phyloP scores from a whole-genome alignment of 129 eudicot genomes.

The Chrysanthemum lavandulifolium region DNA sequence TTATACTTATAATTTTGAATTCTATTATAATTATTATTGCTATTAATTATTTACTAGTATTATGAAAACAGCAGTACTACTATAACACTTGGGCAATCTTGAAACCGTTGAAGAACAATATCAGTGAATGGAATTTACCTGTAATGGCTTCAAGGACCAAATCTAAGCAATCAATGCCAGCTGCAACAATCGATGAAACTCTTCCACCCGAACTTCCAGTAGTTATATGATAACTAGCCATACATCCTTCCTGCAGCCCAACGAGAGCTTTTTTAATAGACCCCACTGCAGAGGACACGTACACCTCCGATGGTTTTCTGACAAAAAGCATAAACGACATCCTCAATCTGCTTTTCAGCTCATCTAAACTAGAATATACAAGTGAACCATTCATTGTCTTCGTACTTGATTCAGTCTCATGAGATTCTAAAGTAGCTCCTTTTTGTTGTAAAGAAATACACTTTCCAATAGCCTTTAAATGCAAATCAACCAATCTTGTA shows the following conservation, averaged over 20 bases:
- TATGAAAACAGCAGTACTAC: no score
- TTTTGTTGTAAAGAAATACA: conserved; percentile 86
- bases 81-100: no score
- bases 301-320: conserved; percentile 54
- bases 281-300: conserved; percentile 53
- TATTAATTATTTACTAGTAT: no score
- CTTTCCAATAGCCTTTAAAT: conserved; percentile 74
- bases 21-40: no score
- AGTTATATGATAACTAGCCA: conserved; percentile 48
- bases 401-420: conserved; percentile 61
- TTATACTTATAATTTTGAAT: no score
- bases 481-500: conserved; percentile 55
- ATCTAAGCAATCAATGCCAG: conserved; percentile 84
- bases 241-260: conserved; percentile 58
- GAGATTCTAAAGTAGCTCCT: conserved; percentile 71
- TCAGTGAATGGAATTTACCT: conserved; percentile 40
- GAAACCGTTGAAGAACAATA: no score
- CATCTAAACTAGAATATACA: conserved; percentile 38
- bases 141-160: conserved; percentile 73
- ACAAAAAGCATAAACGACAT: conserved; percentile 53
- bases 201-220: conserved; percentile 45
- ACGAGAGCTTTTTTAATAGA: conserved; percentile 65
- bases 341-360: conserved; percentile 63
- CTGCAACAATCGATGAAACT: conserved; percentile 72
- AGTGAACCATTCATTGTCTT: conserved; percentile 34